phyloP scores from a whole-genome alignment of 2,329 filamentous ascomycete genomes.

The Orbilia javanica region DNA sequence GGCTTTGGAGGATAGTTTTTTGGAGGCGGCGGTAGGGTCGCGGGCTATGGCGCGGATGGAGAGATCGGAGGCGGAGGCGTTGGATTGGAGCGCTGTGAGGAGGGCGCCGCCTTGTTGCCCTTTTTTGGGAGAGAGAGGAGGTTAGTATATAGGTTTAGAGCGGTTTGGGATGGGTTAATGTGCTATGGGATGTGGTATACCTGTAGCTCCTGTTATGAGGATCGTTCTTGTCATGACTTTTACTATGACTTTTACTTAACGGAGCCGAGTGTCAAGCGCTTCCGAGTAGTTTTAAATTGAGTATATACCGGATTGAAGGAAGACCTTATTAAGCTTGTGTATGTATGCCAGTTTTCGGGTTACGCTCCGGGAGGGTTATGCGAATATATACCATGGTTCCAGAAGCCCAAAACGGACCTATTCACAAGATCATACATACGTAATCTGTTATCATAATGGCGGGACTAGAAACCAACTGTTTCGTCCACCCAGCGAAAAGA shows the following conservation, averaged over 20 bases:
- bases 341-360: too few species aligned
- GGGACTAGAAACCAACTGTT: background rate
- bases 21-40: constrained; percentile 28
- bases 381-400: too few species aligned
- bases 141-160: background rate
- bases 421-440: background rate
- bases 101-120: constrained; percentile 46
- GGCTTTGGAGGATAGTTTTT: constrained; percentile 24
- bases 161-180: background rate
- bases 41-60: constrained; percentile 39
- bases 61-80: constrained; percentile 14
- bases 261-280: too few species aligned
- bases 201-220: constrained; percentile 40
- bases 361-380: too few species aligned
- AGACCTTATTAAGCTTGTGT: too few species aligned
- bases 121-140: background rate
- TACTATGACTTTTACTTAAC: too few species aligned
- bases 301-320: too few species aligned
- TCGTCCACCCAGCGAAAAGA: background rate
- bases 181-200: background rate
- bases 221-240: constrained; percentile 20
- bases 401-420: too few species aligned
- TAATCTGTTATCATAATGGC: background rate
- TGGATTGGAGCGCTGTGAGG: constrained; percentile 30
- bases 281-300: too few species aligned